Base-by-base conservation (phyloP, 1,284 basidiomycete species). In the Fomitiporia mediterranea region DNA sequence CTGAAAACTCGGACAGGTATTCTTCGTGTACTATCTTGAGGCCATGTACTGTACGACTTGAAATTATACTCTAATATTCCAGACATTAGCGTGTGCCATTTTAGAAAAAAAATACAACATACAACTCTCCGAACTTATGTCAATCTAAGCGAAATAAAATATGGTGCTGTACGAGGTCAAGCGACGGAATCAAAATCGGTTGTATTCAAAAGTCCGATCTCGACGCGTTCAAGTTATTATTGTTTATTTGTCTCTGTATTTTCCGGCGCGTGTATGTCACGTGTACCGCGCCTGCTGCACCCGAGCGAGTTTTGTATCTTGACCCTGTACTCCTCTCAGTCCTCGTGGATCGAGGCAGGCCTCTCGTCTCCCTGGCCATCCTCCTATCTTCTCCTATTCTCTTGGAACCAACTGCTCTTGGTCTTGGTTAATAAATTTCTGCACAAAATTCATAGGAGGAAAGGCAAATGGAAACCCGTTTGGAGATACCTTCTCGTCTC, bases 401-500 rank as follows among this genome's bases (percentile, higher is more conserved):
- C n/a, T n/a, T n/a, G n/a, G n/a, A n/a, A n/a, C n/a, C n/a, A n/a
- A 7, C 19, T n/a, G 23, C n/a, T 23, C 15, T n/a, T 21, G 21
- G 34, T 40, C 11, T 46, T 46, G 44, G 44, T 28, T 46, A 28
- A n/a, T 23, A 7, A n/a, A 21, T 3, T 21, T 11, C 13, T 13
- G 40, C 19, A 2, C 1, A 13, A 25, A 6, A 13, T 15, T 8
- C 6, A 3, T 13, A 19, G 19, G 3, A 23, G 42, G n/a, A n/a
- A n/a, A 19, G 9, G 30, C 23, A 25, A 17, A 50, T 53, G 39
- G 57, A 58, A 15, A 48, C 28, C 35, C 57, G 51, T 30, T 53
- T 27, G 13, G 52, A 54, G 44, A 53, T 55, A 53, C 57, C 58
- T 42, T 57, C 67, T 11, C 66, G 66, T 34, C 57, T 65, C 40